These are phyloP conservation scores for Salvia miltiorrhiza DNA, from an alignment of 257 asterid genomes.

Conservation along the genomic window DNA sequence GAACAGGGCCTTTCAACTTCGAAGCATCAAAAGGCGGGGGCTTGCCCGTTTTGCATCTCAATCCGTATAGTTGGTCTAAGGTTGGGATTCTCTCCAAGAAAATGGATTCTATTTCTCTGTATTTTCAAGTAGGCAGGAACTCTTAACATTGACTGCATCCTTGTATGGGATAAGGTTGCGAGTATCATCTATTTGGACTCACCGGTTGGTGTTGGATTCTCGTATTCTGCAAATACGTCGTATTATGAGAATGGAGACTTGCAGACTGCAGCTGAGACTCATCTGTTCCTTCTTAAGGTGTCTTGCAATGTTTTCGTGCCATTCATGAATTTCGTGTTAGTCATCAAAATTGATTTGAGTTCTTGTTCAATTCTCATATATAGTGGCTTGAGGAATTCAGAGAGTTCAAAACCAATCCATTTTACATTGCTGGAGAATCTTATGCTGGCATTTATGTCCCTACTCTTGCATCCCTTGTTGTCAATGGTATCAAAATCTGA, in stretches of 20 bases:
- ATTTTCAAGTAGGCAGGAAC: not conserved
- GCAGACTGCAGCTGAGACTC: constrained; percentile 50
- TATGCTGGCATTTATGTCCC: constrained; percentile 65
- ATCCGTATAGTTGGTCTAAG: constrained; percentile 62
- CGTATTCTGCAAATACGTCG: constrained; percentile 34
- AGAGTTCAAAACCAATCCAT: constrained; percentile 44
- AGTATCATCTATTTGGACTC: constrained; percentile 58
- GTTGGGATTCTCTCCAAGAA: constrained; percentile 15
- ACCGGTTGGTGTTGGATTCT: constrained; percentile 62
- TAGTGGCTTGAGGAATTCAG: constrained; percentile 58
- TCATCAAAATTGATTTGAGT: no score
- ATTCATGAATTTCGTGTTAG: not conserved
- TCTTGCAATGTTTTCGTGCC: not conserved
- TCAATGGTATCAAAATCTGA: constrained; percentile 30
- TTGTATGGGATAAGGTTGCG: constrained; percentile 37
- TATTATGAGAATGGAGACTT: constrained; percentile 32
- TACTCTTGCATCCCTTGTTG: constrained; percentile 45
- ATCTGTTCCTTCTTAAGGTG: constrained; percentile 60
- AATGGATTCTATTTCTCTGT: not conserved
- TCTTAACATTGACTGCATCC: not conserved
- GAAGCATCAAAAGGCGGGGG: constrained; percentile 41
- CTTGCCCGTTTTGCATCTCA: constrained; percentile 53
- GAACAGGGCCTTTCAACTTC: constrained; percentile 58
- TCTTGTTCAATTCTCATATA: not conserved
- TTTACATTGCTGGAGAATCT: constrained; percentile 57